phyloP scores from a whole-genome alignment of 75 land plant genomes.

The Picea sitchensis region DNA sequence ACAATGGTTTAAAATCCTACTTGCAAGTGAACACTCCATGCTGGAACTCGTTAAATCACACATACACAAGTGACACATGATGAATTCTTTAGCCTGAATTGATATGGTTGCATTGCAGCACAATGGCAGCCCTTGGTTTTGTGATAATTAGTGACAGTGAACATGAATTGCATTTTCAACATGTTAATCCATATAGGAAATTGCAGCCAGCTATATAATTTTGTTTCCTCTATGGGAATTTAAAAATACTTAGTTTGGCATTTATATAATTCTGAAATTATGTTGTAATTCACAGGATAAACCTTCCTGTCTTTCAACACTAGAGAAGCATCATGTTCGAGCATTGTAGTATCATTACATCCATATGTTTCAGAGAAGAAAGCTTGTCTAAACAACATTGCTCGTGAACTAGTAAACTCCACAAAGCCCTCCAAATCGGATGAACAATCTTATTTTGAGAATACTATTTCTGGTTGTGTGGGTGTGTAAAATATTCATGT shows the following conservation, averaged over 20 bases:
- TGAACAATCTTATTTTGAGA: neutral
- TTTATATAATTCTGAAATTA: neutral
- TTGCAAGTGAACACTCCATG: too few species aligned
- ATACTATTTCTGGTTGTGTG: neutral
- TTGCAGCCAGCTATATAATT: neutral
- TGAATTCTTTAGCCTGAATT: too few species aligned
- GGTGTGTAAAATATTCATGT: neutral
- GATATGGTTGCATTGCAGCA: too few species aligned
- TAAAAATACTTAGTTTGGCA: neutral
- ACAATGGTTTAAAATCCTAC: too few species aligned
- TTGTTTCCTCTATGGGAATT: neutral
- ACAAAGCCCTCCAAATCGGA: neutral
- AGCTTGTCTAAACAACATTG: neutral
- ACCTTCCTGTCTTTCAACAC: neutral
- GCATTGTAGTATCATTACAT: neutral
- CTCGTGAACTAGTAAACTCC: neutral
- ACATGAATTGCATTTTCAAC: too few species aligned
- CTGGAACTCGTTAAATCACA: too few species aligned
- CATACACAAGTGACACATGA: too few species aligned
- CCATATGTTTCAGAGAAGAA: neutral
- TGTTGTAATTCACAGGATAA: slow-evolving; percentile 4
- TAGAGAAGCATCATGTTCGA: neutral
- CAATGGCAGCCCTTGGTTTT: too few species aligned
- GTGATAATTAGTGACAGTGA: too few species aligned
- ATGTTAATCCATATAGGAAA: neutral